These are phyloP conservation scores for Aspergillus funiculosus DNA, from an alignment of 495 filamentous ascomycete species.

Conservation along the genomic window DNA sequence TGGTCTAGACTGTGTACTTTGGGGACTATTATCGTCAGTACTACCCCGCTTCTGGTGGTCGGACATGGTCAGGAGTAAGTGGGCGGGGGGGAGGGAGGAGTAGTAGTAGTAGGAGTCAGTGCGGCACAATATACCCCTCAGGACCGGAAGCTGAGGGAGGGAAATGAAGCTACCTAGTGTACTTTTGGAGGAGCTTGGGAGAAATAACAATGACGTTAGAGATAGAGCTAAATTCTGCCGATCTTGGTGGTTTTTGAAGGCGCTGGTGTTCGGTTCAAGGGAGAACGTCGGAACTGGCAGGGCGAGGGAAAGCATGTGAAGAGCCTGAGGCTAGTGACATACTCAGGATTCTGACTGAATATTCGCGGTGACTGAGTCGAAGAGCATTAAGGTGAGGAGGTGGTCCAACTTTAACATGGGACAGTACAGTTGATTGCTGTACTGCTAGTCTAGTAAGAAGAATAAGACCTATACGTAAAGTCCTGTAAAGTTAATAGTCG, in stretches of 20 bases:
- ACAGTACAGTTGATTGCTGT: too few species aligned
- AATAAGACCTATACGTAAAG: too few species aligned
- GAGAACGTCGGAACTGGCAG: conserved; percentile 11
- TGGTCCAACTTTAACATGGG: too few species aligned
- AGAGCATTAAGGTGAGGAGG: neutral
- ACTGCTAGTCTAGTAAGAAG: too few species aligned
- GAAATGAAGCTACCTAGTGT: conserved; percentile 2
- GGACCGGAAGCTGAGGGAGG: neutral
- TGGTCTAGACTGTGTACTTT: conserved; percentile 7
- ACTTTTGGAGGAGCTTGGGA: conserved; percentile 8
- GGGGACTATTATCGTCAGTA: conserved; percentile 13
- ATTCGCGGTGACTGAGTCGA: neutral
- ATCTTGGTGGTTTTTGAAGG: neutral
- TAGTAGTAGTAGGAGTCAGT: conserved; percentile 3
- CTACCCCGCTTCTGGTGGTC: conserved; percentile 23
- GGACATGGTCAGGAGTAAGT: conserved; percentile 10
- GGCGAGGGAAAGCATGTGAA: conserved; percentile 19
- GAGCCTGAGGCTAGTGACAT: conserved; percentile 1
- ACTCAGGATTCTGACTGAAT: neutral
- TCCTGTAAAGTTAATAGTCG: too few species aligned
- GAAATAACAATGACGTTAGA: conserved; percentile 5
- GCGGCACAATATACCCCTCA: neutral
- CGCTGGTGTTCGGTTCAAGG: conserved; percentile 18
- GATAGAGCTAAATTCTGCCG: neutral
- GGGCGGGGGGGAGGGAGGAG: conserved; percentile 1